A percentile compares a stretch with the other conserved stretches of the same genome.
These are phyloP conservation scores for Capsicum chinense DNA, from an alignment of 257 asterid genomes.

Conservation along the genomic window DNA sequence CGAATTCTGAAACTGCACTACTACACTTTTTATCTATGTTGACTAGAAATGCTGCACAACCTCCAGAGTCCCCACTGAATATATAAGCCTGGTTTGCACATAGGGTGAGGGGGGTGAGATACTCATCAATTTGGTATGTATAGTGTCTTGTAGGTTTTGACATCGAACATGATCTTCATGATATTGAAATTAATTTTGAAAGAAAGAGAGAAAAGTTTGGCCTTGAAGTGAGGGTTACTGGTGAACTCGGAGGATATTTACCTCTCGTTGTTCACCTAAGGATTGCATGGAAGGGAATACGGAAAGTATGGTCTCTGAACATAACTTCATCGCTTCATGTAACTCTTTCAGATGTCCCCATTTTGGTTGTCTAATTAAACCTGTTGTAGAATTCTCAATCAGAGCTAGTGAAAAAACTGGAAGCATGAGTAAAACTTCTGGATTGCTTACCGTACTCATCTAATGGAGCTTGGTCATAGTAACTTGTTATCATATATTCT, in stretches of 20 bases:
- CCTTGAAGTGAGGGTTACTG: not conserved
- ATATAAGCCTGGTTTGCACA: conserved; percentile 60
- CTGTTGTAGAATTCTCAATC: conserved; percentile 39
- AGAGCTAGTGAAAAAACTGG: not conserved
- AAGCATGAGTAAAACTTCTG: not conserved
- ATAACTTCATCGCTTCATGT: conserved; percentile 66
- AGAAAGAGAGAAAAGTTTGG: not conserved
- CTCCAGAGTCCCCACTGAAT: conserved; percentile 50
- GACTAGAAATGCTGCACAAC: conserved; percentile 86
- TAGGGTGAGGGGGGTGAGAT: not conserved
- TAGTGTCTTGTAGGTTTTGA: not conserved
- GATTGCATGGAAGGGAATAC: conserved; percentile 49
- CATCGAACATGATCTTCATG: not conserved
- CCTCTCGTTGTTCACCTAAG: conserved; percentile 68
- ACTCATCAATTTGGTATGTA: not conserved
- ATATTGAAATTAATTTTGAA: not conserved
- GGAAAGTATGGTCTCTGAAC: conserved; percentile 57
- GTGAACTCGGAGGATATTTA: conserved; percentile 35
- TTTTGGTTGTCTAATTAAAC: conserved; percentile 82
- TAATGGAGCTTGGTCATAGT: conserved; percentile 84
- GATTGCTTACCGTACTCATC: conserved; percentile 75
- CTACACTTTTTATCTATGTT: conserved; percentile 49
- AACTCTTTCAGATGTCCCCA: conserved; percentile 79
- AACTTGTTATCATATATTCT: conserved; percentile 56
- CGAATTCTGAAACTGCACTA: conserved; percentile 54